Evolutionary conservation across 2,329 filamentous ascomycete genomes (phyloP).

Genomic region (Ascochyta viciae-villosae): DNA sequence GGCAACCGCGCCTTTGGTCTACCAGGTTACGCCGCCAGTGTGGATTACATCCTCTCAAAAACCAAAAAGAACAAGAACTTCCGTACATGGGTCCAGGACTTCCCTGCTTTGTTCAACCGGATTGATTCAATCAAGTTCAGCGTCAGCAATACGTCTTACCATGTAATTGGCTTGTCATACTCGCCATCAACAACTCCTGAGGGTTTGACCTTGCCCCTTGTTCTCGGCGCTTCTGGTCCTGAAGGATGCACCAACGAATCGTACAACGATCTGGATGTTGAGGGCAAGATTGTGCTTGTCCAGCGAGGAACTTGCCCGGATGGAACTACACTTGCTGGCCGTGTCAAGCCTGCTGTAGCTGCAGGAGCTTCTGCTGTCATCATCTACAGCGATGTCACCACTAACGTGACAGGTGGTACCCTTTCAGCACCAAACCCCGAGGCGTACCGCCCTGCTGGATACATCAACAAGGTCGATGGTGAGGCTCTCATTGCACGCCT

Average conservation of each 20-base stretch:
- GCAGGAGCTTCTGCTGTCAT: constrained; percentile 53
- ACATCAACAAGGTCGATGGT: constrained; percentile 55
- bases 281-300: constrained; percentile 52
- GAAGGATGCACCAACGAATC: constrained; percentile 51
- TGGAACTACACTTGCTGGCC: constrained; percentile 51
- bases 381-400: constrained; percentile 50
- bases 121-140: constrained; percentile 53
- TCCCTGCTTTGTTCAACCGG: constrained; percentile 54
- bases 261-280: constrained; percentile 50
- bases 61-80: constrained; percentile 51
- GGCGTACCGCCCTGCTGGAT: constrained; percentile 48
- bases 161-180: constrained; percentile 55
- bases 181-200: constrained; percentile 57
- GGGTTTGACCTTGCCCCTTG: constrained; percentile 52
- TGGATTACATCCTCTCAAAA: constrained; percentile 63
- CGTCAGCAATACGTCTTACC: constrained; percentile 47
- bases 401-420: constrained; percentile 50
- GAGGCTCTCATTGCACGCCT: constrained; percentile 51
- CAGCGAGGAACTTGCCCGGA: constrained; percentile 52
- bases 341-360: constrained; percentile 50
- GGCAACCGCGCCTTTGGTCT: constrained; percentile 68
- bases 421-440: constrained; percentile 48
- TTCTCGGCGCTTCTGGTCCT: constrained; percentile 50
- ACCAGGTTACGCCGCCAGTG: constrained; percentile 65
- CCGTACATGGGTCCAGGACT: constrained; percentile 58